Percentiles rank a stretch among this genome's conserved stretches.
Conservation (phyloP, 257 asterid species). For the Capsicum pubescens region DNA sequence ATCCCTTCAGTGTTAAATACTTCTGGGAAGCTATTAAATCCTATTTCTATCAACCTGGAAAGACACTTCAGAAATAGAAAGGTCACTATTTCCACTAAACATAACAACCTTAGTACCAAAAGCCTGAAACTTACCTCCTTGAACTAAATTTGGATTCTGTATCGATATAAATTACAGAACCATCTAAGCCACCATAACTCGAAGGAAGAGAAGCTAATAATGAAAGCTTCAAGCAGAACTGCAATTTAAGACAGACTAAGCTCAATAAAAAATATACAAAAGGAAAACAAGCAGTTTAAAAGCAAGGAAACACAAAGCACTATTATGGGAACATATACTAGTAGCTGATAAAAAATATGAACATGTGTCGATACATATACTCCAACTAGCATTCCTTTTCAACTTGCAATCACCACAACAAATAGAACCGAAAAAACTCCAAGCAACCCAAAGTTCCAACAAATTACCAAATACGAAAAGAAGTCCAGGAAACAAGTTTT, state of each 20-base stretch:
- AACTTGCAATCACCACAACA: constrained; percentile 14
- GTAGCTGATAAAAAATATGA: constrained; percentile 10
- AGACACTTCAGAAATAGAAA: constrained; percentile 10
- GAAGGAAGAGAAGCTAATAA: constrained; percentile 75
- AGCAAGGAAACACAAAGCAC: constrained; percentile 3
- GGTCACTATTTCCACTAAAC: not conserved
- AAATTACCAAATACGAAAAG: not conserved
- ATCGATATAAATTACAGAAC: constrained; percentile 77
- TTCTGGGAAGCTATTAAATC: constrained; percentile 78
- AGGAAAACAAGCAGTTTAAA: not conserved
- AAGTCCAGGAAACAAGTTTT: not conserved
- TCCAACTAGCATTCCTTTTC: not conserved
- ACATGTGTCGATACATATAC: not conserved
- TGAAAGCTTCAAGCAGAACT: constrained; percentile 90
- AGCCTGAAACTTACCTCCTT: constrained; percentile 55
- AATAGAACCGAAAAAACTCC: not conserved
- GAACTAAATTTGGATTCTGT: constrained; percentile 91
- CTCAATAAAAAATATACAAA: not conserved
- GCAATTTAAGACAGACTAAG: constrained; percentile 32
- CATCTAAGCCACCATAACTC: constrained; percentile 79
- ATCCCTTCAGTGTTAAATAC: constrained; percentile 69
- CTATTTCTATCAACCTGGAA: constrained; percentile 84
- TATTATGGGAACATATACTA: not conserved
- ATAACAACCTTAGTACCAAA: constrained; percentile 28
- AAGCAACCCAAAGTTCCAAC: constrained; percentile 10